Evolutionary conservation across 176 grass and related monocot genomes (phyloP), one percentile per base, ranked within the genome.

Genomic region (Leersia perrieri): DNA sequence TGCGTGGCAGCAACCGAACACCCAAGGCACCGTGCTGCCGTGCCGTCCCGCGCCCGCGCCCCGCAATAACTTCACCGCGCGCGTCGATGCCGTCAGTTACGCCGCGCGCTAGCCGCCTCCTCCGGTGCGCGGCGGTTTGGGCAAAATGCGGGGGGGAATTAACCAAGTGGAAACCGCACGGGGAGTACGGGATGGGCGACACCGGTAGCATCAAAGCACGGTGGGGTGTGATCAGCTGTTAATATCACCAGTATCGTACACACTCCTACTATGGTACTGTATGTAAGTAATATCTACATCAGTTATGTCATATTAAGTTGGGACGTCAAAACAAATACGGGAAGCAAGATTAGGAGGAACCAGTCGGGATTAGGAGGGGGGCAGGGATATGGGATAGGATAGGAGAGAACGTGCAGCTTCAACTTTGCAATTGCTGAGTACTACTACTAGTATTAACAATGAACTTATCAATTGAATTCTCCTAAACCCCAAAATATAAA

Each of bases 401-500:
- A n/a, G 25, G 3, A 74, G 65, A 36, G n/a, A 42, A 79, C 70
- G 16, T 66, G 68, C 60, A 34, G 9, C 30, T 68, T 73, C 74
- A 84, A 33, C 70, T 64, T 36, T 60, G 77, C 63, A 65, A 41
- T 69, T 51, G 75, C 36, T 33, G 18, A 4, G 20, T 82, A 3
- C 39, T 84, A 53, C 49, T 53, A 3, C 39, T 84, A 53, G 18
- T 53, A 81, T 77, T 66, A 82, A 86, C 83, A 83, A 86, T 83
- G 25, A 86, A 90, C 61, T 90, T 86, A 90, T 82, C 65, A 90
- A 90, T 86, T 82, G 79, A 90, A 90, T 89, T 83, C 66, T 85
- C 82, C 73, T 85, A 89, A 78, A 74, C 70, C 78, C 35, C 78
- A 61, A 61, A 61, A 11, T 60, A 26, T 55, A 61, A 15, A 71